Evolutionary conservation across 2,329 filamentous ascomycete genomes (phyloP).

Genomic region (Huntiella moniliformis): DNA sequence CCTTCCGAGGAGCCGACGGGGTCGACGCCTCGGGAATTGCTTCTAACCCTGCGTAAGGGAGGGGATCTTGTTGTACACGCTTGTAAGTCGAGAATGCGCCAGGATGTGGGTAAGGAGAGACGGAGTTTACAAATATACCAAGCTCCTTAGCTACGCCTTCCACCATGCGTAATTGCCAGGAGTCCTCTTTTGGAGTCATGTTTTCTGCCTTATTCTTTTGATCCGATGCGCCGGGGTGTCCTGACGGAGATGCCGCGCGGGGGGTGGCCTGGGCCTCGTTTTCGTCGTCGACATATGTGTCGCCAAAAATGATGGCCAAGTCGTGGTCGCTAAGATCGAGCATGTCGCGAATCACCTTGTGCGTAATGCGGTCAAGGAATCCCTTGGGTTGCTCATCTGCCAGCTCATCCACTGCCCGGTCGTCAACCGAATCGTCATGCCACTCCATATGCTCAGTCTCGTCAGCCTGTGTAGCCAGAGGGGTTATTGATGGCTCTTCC

Average conservation of each 20-base stretch:
- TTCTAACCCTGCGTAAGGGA: slow-evolving; percentile 64
- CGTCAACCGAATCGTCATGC: slow-evolving; percentile 26
- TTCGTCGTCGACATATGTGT: slow-evolving; percentile 41
- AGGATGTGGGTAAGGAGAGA: slow-evolving; percentile 55
- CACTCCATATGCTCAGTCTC: slow-evolving; percentile 11
- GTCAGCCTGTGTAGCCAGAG: neutral
- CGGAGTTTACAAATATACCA: slow-evolving; percentile 61
- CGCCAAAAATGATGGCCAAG: slow-evolving; percentile 73
- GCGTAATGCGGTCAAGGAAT: slow-evolving; percentile 64
- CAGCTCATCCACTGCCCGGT: slow-evolving; percentile 30
- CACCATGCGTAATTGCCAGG: slow-evolving; percentile 62
- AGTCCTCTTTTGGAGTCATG: slow-evolving; percentile 22
- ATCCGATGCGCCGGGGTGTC: slow-evolving; percentile 9
- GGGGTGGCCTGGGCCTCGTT: slow-evolving; percentile 27
- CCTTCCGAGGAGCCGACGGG: slow-evolving; percentile 11
- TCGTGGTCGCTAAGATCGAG: slow-evolving; percentile 79
- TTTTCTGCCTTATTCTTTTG: slow-evolving; percentile 13
- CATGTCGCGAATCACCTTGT: slow-evolving; percentile 70
- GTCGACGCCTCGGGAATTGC: slow-evolving; percentile 35
- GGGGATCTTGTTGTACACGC: slow-evolving; percentile 40
- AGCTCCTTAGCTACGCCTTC: slow-evolving; percentile 76
- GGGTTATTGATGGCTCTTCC: slow-evolving; percentile 1
- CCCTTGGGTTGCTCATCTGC: slow-evolving; percentile 39
- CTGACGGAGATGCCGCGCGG: slow-evolving; percentile 21
- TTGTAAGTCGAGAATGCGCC: slow-evolving; percentile 75